Conservation (phyloP, 305 asterid species). For the Lippia alba region DNA sequence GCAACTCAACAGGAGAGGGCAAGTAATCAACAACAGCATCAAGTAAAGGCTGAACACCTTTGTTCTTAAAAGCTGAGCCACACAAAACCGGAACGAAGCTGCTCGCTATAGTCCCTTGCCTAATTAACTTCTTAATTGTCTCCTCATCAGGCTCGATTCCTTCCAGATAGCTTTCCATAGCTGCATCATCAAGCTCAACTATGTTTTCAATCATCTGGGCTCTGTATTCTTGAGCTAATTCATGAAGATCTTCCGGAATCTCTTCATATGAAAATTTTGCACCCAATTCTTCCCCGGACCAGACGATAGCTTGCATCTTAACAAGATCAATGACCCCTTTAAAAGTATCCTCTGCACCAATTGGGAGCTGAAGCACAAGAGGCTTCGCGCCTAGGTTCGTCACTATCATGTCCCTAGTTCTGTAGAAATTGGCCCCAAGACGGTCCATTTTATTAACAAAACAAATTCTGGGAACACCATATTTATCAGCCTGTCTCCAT, state of each 20-base stretch:
- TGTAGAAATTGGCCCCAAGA: constrained; percentile 88
- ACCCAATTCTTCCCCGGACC: constrained; percentile 98
- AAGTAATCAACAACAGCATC: constrained; percentile 92
- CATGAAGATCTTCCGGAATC: constrained; percentile 75
- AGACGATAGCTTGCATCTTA: constrained; percentile 76
- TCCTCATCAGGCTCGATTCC: constrained; percentile 88
- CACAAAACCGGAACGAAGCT: constrained; percentile 87
- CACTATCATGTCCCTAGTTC: constrained; percentile 90
- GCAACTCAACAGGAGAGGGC: constrained; percentile 92
- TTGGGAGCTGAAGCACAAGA: constrained; percentile 84
- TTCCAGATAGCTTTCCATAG: constrained; percentile 88
- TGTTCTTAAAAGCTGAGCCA: constrained; percentile 95
- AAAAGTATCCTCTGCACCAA: constrained; percentile 86
- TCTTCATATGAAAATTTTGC: constrained; percentile 83
- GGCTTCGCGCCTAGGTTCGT: constrained; percentile 91
- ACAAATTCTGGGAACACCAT: constrained; percentile 96
- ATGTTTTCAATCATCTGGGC: constrained; percentile 74
- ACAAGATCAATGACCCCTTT: constrained; percentile 85
- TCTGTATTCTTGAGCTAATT: constrained; percentile 72
- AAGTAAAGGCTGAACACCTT: constrained; percentile 90
- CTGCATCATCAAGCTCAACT: constrained; percentile 76
- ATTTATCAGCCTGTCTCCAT: constrained; percentile 98
- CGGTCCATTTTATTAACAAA: constrained; percentile 98
- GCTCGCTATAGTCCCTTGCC: constrained; percentile 68
- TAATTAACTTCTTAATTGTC: constrained; percentile 64